phyloP scores from a whole-genome alignment of 2,329 filamentous ascomycete species.

The Curvularia verruculosa region DNA sequence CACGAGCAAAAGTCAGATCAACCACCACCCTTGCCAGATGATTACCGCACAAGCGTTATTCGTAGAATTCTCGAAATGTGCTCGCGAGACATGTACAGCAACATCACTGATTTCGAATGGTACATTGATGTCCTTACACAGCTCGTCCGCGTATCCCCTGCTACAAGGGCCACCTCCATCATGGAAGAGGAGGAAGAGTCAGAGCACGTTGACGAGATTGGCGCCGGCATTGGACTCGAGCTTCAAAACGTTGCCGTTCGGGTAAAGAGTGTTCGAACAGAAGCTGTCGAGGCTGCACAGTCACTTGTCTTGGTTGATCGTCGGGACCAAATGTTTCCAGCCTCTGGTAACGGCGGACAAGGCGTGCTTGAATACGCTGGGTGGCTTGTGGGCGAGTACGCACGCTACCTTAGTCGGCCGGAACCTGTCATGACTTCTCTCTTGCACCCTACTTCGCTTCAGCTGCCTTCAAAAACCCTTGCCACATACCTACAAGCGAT shows the following conservation, averaged over 20 bases:
- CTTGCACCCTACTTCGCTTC: constrained; percentile 68
- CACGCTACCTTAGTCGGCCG: constrained; percentile 71
- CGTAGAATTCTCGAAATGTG: constrained; percentile 86
- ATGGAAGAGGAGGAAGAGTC: constrained; percentile 38
- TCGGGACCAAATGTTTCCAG: constrained; percentile 62
- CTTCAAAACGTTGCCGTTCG: constrained; percentile 90
- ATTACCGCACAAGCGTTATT: constrained; percentile 85
- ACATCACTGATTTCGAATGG: constrained; percentile 93
- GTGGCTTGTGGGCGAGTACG: constrained; percentile 91
- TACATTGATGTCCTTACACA: constrained; percentile 91
- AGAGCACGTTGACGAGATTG: constrained; percentile 54
- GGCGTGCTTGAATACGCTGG: constrained; percentile 76
- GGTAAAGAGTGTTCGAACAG: constrained; percentile 79
- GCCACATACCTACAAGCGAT: constrained; percentile 81
- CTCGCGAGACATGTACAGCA: constrained; percentile 83
- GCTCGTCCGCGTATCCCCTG: constrained; percentile 71
- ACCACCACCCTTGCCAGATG: constrained; percentile 74
- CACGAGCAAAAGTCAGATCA: constrained; percentile 56
- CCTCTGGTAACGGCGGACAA: constrained; percentile 57
- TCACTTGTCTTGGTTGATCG: constrained; percentile 70
- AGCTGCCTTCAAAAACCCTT: constrained; percentile 69
- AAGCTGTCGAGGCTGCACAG: constrained; percentile 84
- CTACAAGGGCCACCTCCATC: constrained; percentile 49
- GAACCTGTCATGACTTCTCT: constrained; percentile 76
- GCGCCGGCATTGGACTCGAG: constrained; percentile 79